Evolutionary conservation across 1,284 basidiomycete species (phyloP).

Genomic region (Kwoniella shivajii): DNA sequence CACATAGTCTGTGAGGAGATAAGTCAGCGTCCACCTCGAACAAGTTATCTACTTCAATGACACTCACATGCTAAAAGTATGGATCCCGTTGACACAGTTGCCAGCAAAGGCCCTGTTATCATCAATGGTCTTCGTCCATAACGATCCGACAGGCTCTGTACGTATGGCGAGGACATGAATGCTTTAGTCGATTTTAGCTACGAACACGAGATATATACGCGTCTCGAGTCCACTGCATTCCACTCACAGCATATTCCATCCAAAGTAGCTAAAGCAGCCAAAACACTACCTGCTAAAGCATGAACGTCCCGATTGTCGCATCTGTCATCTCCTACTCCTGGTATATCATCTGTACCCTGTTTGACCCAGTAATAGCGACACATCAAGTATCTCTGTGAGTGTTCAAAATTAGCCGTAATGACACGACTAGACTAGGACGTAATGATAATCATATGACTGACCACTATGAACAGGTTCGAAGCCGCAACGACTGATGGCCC

Average conservation of each 20-base stretch:
- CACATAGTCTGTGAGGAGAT: conserved; percentile 12
- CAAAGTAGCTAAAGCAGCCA: conserved; percentile 37
- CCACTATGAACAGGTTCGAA: conserved; percentile 36
- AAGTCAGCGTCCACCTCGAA: background rate
- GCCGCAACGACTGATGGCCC: conserved; percentile 42
- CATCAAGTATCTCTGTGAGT: conserved; percentile 32
- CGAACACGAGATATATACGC: background rate
- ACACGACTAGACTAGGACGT: too few species aligned
- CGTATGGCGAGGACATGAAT: conserved; percentile 36
- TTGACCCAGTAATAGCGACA: conserved; percentile 26
- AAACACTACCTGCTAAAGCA: conserved; percentile 31
- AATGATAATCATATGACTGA: conserved; percentile 22
- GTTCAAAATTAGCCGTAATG: background rate
- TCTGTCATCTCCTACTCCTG: conserved; percentile 21
- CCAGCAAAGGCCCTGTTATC: conserved; percentile 31
- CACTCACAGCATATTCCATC: conserved; percentile 39
- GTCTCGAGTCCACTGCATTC: background rate
- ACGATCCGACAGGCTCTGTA: conserved; percentile 36
- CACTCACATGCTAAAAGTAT: conserved; percentile 37
- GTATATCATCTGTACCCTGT: conserved; percentile 7
- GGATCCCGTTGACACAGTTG: conserved; percentile 33
- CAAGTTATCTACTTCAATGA: too few species aligned
- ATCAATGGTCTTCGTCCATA: conserved; percentile 34
- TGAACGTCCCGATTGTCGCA: conserved; percentile 31
- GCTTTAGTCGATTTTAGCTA: conserved; percentile 15